Base-by-base conservation (phyloP, 2,329 filamentous ascomycete species). In the Xylaria sp. region DNA sequence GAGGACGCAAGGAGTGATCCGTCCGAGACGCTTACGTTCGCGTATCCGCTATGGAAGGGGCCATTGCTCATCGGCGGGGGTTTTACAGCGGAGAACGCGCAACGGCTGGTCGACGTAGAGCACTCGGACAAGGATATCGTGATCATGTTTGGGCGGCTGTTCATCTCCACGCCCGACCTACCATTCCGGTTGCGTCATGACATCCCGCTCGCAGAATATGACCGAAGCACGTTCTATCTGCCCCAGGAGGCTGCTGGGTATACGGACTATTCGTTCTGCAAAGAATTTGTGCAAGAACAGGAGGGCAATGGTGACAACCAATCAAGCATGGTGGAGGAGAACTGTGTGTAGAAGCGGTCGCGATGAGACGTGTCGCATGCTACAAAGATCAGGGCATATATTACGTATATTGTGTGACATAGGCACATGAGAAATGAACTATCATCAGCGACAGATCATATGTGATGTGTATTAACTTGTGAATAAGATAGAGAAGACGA, bases 81-180 rank as follows among this genome's bases (percentile, higher is more conserved):
- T 0, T 76, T 71, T 10, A 69, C 62, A 1, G 27, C 67, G 0
- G 56, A 64, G 0, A 58, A 62, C 0, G 76, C 75, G 1, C 27
- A 23, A 19, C 54, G 25, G 0, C 62, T 72, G 1, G 72, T 76
- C 0, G 70, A 77, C 6, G 43, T 63, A 3, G 60, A 70, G 10
- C 61, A 70, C 10, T 64, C 70, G 0, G 67, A 72, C 5, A 68
- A 63, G 8, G 64, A 75, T 2, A 68, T 77, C 1, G 55, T 76
- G 4, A 70, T 77, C 15, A 79, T 78, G 1, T 83, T 83, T 68
- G 82, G 82, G 9, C 70, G 81, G 17, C 77, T 76, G 57, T 84
- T 82, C 58, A 81, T 83, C 65, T 74, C 76, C 19, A 84, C 76
- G 8, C 82, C 81, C 2, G 81, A 84, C 68, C 68, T 84, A 43